These are phyloP conservation scores for Testicularia cyperi DNA, from an alignment of 1,284 basidiomycete genomes.

Conservation along the genomic window DNA sequence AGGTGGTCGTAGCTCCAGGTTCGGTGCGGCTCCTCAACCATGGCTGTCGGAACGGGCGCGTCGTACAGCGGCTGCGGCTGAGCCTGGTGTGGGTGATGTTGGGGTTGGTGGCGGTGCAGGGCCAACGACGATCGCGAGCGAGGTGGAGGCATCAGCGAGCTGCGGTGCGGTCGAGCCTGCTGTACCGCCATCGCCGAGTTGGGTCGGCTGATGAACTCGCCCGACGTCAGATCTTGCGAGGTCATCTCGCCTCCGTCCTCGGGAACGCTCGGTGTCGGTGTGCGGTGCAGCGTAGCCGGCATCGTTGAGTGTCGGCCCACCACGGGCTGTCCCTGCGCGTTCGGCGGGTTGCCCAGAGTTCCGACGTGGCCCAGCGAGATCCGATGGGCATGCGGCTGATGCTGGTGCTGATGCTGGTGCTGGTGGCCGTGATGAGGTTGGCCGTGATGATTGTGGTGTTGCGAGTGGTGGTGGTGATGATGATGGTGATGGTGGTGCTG, in stretches of 20 bases:
- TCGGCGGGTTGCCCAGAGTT: conserved; percentile 17
- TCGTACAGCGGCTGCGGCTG: too few species aligned
- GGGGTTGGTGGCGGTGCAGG: conserved; percentile 5
- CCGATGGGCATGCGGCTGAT: conserved; percentile 13
- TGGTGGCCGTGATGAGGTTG: conserved; percentile 12
- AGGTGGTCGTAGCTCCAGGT: conserved; percentile 45
- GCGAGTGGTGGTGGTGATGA: conserved; percentile 17
- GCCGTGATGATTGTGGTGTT: conserved; percentile 5
- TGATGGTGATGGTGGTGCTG: conserved; percentile 17
- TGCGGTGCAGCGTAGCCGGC: conserved; percentile 38
- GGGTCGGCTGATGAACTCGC: conserved; percentile 29
- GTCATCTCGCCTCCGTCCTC: conserved; percentile 54
- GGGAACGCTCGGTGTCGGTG: conserved; percentile 44
- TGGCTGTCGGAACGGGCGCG: too few species aligned
- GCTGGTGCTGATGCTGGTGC: conserved; percentile 2
- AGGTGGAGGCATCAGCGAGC: conserved; percentile 30
- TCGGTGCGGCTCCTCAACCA: conserved; percentile 6
- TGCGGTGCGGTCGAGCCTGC: conserved; percentile 15
- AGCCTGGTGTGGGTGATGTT: too few species aligned
- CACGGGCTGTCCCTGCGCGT: conserved; percentile 3
- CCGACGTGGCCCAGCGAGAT: conserved; percentile 18
- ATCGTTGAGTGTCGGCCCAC: conserved; percentile 42
- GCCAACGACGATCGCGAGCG: conserved; percentile 25
- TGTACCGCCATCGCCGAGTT: conserved; percentile 17
- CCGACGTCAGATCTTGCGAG: conserved; percentile 26